Evolutionary conservation across 2,329 filamentous ascomycete species (phyloP).

Genomic region (Chaetomiaceae sp.): DNA sequence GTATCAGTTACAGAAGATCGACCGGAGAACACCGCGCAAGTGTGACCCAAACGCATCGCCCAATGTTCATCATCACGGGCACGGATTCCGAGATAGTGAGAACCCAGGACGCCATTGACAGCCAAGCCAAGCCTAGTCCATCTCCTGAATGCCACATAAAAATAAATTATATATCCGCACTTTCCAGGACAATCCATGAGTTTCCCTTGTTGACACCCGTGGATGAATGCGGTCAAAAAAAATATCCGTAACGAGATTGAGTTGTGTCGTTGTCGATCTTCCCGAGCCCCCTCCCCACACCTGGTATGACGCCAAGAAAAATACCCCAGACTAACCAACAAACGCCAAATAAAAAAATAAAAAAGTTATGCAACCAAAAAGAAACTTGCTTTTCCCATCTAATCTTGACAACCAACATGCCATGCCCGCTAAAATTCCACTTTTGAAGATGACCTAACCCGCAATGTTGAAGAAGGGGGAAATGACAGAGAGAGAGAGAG

Average conservation of each 20-base stretch:
- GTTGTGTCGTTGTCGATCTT: background rate
- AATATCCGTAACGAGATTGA: background rate
- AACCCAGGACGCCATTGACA: too few relatives aligned
- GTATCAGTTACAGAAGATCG: too few relatives aligned
- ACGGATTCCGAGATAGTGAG: too few relatives aligned
- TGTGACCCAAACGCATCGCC: too few relatives aligned
- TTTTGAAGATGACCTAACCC: slow-evolving; percentile 12
- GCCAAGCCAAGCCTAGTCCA: too few relatives aligned
- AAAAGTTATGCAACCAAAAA: slow-evolving; percentile 1
- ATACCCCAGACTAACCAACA: background rate
- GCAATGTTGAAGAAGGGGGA: background rate
- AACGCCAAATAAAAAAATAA: slow-evolving; percentile 1
- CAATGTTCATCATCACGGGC: too few relatives aligned
- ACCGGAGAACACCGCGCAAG: too few relatives aligned
- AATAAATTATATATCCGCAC: background rate
- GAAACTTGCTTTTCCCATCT: slow-evolving; percentile 17
- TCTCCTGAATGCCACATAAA: background rate
- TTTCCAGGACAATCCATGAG: background rate
- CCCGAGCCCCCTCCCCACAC: background rate
- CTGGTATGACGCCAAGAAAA: slow-evolving; percentile 6
- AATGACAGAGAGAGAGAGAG: background rate
- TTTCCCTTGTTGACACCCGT: background rate
- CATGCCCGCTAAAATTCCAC: slow-evolving; percentile 14
- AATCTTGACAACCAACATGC: slow-evolving; percentile 12
- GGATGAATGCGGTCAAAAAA: background rate